Evolutionary conservation across 306 rosid species (phyloP).

Genomic region (Phaseolus lunatus): DNA sequence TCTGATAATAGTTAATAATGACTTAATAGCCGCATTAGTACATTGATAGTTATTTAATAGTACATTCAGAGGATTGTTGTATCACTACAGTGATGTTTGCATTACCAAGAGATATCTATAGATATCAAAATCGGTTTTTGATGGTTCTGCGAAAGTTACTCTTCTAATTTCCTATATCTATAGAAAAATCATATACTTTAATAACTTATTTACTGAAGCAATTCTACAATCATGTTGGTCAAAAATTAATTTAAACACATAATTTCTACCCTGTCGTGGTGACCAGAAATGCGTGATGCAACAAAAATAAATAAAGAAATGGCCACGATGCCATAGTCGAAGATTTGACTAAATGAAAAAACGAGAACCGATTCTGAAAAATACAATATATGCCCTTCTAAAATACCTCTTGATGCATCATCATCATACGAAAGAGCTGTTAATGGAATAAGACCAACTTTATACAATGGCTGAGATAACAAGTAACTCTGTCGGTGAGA

Average conservation of each 20-base stretch:
- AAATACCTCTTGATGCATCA: conserved; percentile 35
- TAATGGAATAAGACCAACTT: conserved; percentile 51
- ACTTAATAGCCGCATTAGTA: too few relatives aligned
- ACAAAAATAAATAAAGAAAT: background rate
- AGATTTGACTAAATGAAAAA: background rate
- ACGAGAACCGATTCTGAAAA: conserved; percentile 37
- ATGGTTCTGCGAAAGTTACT: too few relatives aligned
- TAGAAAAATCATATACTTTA: background rate
- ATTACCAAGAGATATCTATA: too few relatives aligned
- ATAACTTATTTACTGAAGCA: background rate
- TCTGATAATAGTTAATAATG: too few relatives aligned
- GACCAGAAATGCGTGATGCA: background rate
- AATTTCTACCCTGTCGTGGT: background rate
- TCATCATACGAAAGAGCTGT: conserved; percentile 52
- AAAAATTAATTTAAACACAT: background rate
- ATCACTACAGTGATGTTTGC: too few relatives aligned
- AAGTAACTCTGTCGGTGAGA: conserved; percentile 40
- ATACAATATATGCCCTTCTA: conserved; percentile 46
- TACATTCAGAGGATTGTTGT: too few relatives aligned
- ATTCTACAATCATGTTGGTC: background rate
- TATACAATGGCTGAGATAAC: conserved; percentile 51
- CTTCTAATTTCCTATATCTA: too few relatives aligned
- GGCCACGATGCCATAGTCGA: background rate
- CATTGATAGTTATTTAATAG: too few relatives aligned
- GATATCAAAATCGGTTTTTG: too few relatives aligned